Conservation (phyloP, 345 rosid species). For the Corchorus olitorius region DNA sequence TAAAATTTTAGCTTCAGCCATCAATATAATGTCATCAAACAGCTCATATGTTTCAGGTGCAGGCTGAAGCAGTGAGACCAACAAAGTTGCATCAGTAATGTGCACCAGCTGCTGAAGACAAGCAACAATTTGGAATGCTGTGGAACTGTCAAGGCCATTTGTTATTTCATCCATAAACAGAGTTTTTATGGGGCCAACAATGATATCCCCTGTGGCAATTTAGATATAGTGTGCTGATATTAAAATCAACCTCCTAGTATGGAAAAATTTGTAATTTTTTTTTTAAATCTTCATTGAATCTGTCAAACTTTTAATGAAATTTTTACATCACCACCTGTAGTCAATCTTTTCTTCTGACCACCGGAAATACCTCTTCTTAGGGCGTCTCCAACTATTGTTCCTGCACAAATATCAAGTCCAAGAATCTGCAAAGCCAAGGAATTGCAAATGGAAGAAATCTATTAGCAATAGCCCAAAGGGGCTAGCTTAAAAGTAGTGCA, state of each 20-base stretch:
- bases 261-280: background rate
- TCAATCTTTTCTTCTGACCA: slow-evolving; percentile 52
- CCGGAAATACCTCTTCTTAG: slow-evolving; percentile 56
- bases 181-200: slow-evolving; percentile 65
- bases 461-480: background rate
- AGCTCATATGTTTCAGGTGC: slow-evolving; percentile 65
- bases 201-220: slow-evolving; percentile 63
- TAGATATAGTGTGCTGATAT: background rate
- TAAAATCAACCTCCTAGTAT: background rate
- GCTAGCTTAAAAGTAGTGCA: too few relatives aligned
- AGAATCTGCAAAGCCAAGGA: slow-evolving; percentile 32
- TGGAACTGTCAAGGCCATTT: slow-evolving; percentile 70
- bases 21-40: slow-evolving; percentile 60
- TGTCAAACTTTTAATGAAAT: too few relatives aligned
- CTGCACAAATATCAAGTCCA: slow-evolving; percentile 54
- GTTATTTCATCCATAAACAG: slow-evolving; percentile 76
- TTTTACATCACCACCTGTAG: slow-evolving; percentile 38
- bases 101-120: slow-evolving; percentile 66
- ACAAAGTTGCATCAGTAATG: slow-evolving; percentile 51
- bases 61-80: slow-evolving; percentile 74
- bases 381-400: slow-evolving; percentile 47
- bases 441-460: background rate
- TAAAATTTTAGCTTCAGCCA: slow-evolving; percentile 63
- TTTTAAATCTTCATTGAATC: too few relatives aligned
- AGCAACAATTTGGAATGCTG: slow-evolving; percentile 58